phyloP scores from a whole-genome alignment of 352 stramenopile genomes.

The Pythium graminicola region DNA sequence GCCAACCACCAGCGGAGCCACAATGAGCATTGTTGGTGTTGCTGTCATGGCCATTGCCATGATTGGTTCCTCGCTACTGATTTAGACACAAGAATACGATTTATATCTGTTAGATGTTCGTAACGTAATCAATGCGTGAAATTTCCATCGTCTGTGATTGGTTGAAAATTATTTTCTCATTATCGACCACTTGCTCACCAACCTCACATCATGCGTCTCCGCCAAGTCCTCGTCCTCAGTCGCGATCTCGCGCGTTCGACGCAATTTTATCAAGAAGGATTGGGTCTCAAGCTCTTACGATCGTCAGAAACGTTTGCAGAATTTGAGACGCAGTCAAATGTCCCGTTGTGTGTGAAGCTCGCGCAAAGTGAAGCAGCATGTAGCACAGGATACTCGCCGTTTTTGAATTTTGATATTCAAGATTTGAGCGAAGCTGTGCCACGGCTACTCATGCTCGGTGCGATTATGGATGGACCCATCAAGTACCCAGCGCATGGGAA shows the following conservation, averaged over 20 bases:
- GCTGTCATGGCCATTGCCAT: background rate
- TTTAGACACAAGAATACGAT: conserved; percentile 5
- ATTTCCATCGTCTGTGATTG: background rate
- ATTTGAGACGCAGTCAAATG: conserved; percentile 56
- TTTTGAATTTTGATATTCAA: conserved; percentile 89
- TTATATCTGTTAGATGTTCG: conserved; percentile 14
- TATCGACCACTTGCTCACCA: background rate
- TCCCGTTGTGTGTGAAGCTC: conserved; percentile 75
- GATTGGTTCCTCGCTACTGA: background rate
- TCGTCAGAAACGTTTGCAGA: conserved; percentile 79
- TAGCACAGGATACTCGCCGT: conserved; percentile 83
- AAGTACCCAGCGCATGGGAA: conserved; percentile 90
- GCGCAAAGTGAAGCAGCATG: conserved; percentile 80
- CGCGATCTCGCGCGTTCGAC: conserved; percentile 71
- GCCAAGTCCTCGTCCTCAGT: conserved; percentile 80
- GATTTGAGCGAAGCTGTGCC: conserved; percentile 85
- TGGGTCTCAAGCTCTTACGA: conserved; percentile 66
- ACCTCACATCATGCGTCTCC: conserved; percentile 38
- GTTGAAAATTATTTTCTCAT: conserved; percentile 9
- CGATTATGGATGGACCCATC: conserved; percentile 88
- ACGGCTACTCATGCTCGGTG: conserved; percentile 78
- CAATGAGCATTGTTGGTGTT: background rate
- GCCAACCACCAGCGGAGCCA: no score
- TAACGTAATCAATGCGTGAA: conserved; percentile 8
- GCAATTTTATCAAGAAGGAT: conserved; percentile 80